These are phyloP conservation scores for Phlebiopsis flavidoalba DNA, from an alignment of 768 basidiomycete species.

Conservation along the genomic window DNA sequence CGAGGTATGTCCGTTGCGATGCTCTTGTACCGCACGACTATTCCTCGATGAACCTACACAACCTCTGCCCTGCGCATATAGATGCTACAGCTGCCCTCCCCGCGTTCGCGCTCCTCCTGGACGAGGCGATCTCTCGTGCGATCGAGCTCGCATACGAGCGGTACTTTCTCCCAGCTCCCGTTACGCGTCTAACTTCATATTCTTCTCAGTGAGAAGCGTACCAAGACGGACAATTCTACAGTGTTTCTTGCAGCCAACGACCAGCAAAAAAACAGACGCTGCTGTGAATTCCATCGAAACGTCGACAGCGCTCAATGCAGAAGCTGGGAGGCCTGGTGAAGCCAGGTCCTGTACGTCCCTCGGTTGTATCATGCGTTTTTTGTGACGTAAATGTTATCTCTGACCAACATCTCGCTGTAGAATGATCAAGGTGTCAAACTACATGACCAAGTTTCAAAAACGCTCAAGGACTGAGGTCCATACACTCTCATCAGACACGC, in stretches of 20 bases:
- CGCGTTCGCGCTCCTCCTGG: constrained; percentile 74
- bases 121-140: constrained; percentile 68
- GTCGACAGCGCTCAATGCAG: constrained; percentile 65
- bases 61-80: constrained; percentile 19
- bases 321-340: constrained; percentile 72
- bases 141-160: constrained; percentile 89
- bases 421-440: constrained; percentile 62
- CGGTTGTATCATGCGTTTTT: too few species aligned
- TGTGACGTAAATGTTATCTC: constrained; percentile 1
- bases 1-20: constrained; percentile 50
- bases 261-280: too few species aligned
- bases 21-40: neutral
- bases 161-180: constrained; percentile 92
- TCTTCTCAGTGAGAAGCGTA: neutral
- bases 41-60: neutral
- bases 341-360: constrained; percentile 60
- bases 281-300: constrained; percentile 82
- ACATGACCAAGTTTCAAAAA: constrained; percentile 75
- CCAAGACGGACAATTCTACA: constrained; percentile 23
- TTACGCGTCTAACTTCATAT: constrained; percentile 28
- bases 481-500: constrained; percentile 83
- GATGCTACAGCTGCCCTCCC: constrained; percentile 83
- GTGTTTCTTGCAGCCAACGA: constrained; percentile 71
- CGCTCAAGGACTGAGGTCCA: constrained; percentile 50
- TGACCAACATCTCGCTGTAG: constrained; percentile 30